Base-by-base conservation (phyloP, 305 asterid species). In the Nicotiana rustica region DNA sequence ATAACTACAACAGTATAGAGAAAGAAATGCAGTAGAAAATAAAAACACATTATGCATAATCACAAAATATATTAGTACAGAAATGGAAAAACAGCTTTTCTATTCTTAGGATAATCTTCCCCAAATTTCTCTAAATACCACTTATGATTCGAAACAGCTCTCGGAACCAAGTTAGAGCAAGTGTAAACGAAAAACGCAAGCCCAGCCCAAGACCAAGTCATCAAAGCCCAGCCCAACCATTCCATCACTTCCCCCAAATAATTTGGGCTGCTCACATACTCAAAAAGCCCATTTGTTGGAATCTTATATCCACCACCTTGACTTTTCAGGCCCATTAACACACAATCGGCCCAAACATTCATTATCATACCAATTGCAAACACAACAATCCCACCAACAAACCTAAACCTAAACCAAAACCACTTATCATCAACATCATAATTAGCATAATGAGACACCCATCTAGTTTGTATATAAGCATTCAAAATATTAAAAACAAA, bases 211-310 rank as follows among this genome's bases (percentile, higher is more conserved):
- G 94, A 92, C 91, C 94, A 88, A 1, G 86, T 88, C 94, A 93
- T 93, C 35, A 95, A 33, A 61, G 97, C 93, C 98, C 98, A 95
- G 81, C 96, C 98, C 88, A 90, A 89, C 98, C 97, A 92, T 88
- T 95, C 98, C 88, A 93, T 0, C 29, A 91, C 89, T 91, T 95
- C 98, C 38, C 98, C 98, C 3, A 91, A 88, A 87, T 95, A 95
- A 86, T 93, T 95, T 1, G 99, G 95, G 35, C 98, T 89, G 41
- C 94, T 92, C 15, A 95, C 90, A 86, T 84, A 80, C 86, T 92
- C 97, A 86, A 93, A 93, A 49, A 86, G 78, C 86, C 98, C 97
- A 59, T 92, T 94, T 79, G 82, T 87, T 0, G 96, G 97, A 10
- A 90, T 85, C 87, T 82, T 93, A 67, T 93, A 93, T 60, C 94